phyloP scores from a whole-genome alignment of 257 asterid genomes.

The Galeopsis tetrahit region DNA sequence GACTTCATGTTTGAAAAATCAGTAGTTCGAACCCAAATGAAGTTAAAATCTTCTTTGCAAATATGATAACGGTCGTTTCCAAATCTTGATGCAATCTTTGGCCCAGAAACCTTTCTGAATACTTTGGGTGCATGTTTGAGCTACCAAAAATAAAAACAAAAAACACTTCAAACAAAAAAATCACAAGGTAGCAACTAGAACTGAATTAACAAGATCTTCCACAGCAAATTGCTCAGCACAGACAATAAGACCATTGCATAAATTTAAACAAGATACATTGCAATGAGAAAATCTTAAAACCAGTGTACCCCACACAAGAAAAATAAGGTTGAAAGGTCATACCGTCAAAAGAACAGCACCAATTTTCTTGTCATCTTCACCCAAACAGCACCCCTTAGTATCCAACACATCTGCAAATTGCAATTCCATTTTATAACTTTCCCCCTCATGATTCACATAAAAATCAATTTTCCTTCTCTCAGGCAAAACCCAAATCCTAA shows the following conservation, averaged over 20 bases:
- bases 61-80: slow-evolving; percentile 64
- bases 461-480: slow-evolving; percentile 67
- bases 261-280: neutral
- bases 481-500: slow-evolving; percentile 72
- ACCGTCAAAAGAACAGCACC: slow-evolving; percentile 74
- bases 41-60: slow-evolving; percentile 79
- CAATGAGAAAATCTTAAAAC: slow-evolving; percentile 1
- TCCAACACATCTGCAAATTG: slow-evolving; percentile 77
- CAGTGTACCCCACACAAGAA: neutral
- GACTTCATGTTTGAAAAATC: slow-evolving; percentile 77
- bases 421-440: slow-evolving; percentile 68
- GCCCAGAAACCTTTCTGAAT: slow-evolving; percentile 68
- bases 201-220: neutral
- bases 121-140: slow-evolving; percentile 86
- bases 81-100: slow-evolving; percentile 63
- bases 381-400: slow-evolving; percentile 51
- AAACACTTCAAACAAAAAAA: neutral
- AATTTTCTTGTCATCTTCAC: slow-evolving; percentile 31
- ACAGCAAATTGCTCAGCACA: slow-evolving; percentile 1
- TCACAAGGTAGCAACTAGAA: slow-evolving; percentile 16
- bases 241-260: neutral
- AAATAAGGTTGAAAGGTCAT: slow-evolving; percentile 10
- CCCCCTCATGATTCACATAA: slow-evolving; percentile 48
- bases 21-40: slow-evolving; percentile 84
- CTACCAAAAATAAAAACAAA: slow-evolving; percentile 39